phyloP scores from a whole-genome alignment of 208 protist genomes.

The Kentomonas sorsogonicus region DNA sequence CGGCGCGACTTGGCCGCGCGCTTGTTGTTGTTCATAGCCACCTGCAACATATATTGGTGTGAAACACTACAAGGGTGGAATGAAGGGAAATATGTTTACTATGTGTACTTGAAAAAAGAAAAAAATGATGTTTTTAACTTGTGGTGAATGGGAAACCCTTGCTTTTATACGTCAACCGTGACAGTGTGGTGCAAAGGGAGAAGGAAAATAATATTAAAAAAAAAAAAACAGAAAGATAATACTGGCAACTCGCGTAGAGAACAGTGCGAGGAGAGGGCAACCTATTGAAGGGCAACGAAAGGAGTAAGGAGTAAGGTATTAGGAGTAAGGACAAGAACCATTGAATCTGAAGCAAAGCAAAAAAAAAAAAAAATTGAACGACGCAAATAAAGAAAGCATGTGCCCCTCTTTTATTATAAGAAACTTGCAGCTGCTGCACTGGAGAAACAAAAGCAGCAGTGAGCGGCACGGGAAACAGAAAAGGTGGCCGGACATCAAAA shows the following conservation, averaged over 20 bases:
- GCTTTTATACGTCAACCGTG: constrained; percentile 5
- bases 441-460: constrained; percentile 10
- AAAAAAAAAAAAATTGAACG: constrained; percentile 8
- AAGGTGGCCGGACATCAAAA: constrained; percentile 2
- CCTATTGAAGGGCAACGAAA: not conserved
- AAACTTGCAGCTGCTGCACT: no score
- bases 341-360: constrained; percentile 2
- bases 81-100: not conserved
- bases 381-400: not conserved
- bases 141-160: no score
- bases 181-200: not conserved
- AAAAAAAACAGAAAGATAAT: constrained; percentile 1
- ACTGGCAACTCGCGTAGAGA: no score
- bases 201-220: constrained; percentile 8
- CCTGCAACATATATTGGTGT: no score
- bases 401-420: no score
- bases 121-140: no score
- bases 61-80: no score
- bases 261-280: no score
- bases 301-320: constrained; percentile 11
- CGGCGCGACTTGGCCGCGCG: not conserved
- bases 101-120: constrained; percentile 1
- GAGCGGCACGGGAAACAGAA: constrained; percentile 23
- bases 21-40: not conserved
- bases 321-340: constrained; percentile 4